phyloP scores from a whole-genome alignment of 78 protist genomes.

The Pigoraptor vietnamica region DNA sequence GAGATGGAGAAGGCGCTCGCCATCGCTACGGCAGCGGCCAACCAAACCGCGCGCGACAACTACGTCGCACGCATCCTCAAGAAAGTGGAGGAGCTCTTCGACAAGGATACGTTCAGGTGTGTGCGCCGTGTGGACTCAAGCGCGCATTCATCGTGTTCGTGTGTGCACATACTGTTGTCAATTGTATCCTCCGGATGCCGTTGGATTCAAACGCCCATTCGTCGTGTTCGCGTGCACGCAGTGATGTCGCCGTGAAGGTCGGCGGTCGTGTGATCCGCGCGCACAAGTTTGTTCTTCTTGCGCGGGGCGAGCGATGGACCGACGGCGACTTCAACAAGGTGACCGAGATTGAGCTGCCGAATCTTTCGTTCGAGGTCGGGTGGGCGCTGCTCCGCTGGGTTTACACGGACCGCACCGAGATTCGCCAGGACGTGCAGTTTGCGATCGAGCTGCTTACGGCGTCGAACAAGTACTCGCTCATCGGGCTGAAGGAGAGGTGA shows the following conservation, averaged over 20 bases:
- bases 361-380: background rate
- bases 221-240: background rate
- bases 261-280: background rate
- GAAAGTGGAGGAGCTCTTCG: background rate
- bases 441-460: background rate
- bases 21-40: background rate
- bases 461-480: background rate
- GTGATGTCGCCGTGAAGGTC: background rate
- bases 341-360: background rate
- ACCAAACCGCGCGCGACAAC: background rate
- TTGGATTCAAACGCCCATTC: background rate
- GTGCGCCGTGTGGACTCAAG: no score
- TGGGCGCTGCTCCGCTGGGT: background rate
- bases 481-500: background rate
- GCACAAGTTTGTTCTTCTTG: background rate
- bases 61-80: background rate
- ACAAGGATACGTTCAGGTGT: background rate
- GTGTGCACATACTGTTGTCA: background rate
- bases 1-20: conserved; percentile 6
- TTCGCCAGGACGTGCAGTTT: background rate
- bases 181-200: no score
- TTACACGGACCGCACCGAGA: background rate
- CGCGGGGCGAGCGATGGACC: background rate
- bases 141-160: background rate
- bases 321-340: background rate